These are phyloP conservation scores for Condylostoma magnum DNA, from an alignment of 169 alveolate genomes.

Conservation along the genomic window DNA sequence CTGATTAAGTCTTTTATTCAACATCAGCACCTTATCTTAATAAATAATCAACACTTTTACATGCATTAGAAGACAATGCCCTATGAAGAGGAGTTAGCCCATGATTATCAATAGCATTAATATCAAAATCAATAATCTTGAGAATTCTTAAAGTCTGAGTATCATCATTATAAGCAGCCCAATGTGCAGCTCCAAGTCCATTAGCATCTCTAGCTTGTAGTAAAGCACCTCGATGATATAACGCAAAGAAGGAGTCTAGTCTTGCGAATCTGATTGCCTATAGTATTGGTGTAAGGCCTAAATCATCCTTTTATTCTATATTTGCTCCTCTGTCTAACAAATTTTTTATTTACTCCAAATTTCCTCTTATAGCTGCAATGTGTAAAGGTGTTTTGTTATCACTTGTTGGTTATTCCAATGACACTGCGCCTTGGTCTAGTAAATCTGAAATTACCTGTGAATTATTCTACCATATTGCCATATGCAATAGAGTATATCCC, in stretches of 20 bases:
- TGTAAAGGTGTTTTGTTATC: slow-evolving; percentile 1
- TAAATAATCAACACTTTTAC: not conserved
- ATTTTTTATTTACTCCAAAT: not conserved
- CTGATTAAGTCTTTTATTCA: not conserved
- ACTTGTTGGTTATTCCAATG: not conserved
- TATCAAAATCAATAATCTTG: not conserved
- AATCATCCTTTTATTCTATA: slow-evolving; percentile 11
- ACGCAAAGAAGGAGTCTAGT: not conserved
- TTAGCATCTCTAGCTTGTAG: not conserved
- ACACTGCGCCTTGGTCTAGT: not conserved
- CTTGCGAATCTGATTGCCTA: not conserved
- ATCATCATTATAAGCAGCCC: slow-evolving; percentile 35
- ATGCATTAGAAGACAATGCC: slow-evolving; percentile 17
- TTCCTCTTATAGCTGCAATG: slow-evolving; percentile 14
- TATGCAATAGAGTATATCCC: slow-evolving; percentile 1
- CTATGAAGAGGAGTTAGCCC: slow-evolving; percentile 28
- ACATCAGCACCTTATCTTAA: not conserved
- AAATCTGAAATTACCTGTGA: not conserved
- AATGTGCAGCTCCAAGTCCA: slow-evolving; percentile 1
- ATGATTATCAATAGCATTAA: not conserved
- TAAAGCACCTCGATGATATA: slow-evolving; percentile 1
- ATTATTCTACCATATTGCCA: slow-evolving; percentile 18
- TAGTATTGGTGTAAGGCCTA: slow-evolving; percentile 5
- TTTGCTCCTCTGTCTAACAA: slow-evolving; percentile 27
- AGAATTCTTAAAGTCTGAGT: not conserved